A percentile compares a stretch with the other conserved stretches of the same genome.
phyloP scores from a whole-genome alignment of 2,329 filamentous ascomycete species.

The Neopestalotiopsis sp. region DNA sequence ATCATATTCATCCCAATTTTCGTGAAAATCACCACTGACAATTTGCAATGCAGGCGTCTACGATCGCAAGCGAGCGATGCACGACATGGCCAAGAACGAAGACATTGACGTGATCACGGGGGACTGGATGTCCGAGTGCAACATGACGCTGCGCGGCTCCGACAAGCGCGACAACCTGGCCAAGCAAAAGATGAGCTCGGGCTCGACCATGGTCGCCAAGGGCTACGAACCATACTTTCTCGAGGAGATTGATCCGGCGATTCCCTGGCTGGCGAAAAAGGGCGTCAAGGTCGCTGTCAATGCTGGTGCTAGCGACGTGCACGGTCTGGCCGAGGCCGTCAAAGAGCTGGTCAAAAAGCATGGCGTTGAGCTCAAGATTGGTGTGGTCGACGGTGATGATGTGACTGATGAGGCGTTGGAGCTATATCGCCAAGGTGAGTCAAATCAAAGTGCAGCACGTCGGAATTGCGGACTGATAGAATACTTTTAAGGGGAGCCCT shows the following conservation, averaged over 20 bases:
- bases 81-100: constrained; percentile 40
- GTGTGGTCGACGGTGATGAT: constrained; percentile 36
- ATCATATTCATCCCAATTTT: neutral
- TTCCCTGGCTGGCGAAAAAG: constrained; percentile 10
- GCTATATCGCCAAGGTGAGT: constrained; percentile 32
- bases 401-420: constrained; percentile 30
- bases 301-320: constrained; percentile 34
- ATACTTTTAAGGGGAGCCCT: constrained; percentile 11
- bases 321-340: constrained; percentile 14
- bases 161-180: constrained; percentile 11
- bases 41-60: constrained; percentile 40
- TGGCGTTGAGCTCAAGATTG: constrained; percentile 31
- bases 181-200: constrained; percentile 24
- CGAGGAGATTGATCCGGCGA: constrained; percentile 18
- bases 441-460: fast-evolving
- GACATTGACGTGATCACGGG: constrained; percentile 23
- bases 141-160: constrained; percentile 17
- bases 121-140: constrained; percentile 22
- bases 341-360: constrained; percentile 21
- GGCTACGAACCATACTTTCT: constrained; percentile 20
- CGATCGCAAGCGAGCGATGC: constrained; percentile 45
- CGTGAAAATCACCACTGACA: neutral
- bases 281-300: constrained; percentile 36
- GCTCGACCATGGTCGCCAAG: constrained; percentile 8
- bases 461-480: neutral